Conservation (phyloP, 441 rosid genomes). For the Gossypium lobatum region DNA sequence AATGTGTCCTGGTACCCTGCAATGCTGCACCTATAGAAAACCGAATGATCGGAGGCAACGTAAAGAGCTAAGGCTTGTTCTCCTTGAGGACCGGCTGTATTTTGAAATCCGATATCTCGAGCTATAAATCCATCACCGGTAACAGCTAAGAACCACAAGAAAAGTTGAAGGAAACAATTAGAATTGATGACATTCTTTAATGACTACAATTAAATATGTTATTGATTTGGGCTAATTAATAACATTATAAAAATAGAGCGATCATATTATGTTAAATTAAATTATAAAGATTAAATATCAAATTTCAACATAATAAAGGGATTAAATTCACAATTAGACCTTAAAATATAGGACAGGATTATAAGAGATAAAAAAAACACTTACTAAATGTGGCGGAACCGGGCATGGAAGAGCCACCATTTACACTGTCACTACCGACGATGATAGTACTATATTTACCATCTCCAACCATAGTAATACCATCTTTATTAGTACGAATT, state of each 20-base stretch:
- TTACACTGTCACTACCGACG: conserved; percentile 39
- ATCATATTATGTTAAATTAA: too few relatives aligned
- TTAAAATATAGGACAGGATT: not conserved
- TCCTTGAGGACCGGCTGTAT: conserved; percentile 67
- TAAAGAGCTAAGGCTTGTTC: conserved; percentile 62
- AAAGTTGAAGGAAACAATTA: not conserved
- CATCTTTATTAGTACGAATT: conserved; percentile 43
- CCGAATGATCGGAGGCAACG: conserved; percentile 60
- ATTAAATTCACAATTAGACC: not conserved
- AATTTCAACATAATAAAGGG: not conserved
- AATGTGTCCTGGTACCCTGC: conserved; percentile 74
- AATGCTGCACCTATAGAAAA: conserved; percentile 63
- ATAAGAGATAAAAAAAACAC: conserved; percentile 12
- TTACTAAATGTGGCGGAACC: conserved; percentile 69
- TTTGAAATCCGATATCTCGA: conserved; percentile 65
- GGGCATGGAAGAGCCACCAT: conserved; percentile 52
- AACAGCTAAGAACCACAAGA: conserved; percentile 37
- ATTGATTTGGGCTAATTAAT: too few relatives aligned
- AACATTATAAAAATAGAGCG: too few relatives aligned
- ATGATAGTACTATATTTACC: conserved; percentile 68
- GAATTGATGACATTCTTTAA: not conserved
- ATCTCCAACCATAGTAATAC: conserved; percentile 72
- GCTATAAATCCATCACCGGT: conserved; percentile 73
- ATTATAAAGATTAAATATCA: not conserved
- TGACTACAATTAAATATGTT: too few relatives aligned